Evolutionary conservation across 2,329 filamentous ascomycete species (phyloP), one percentile per base, ranked within the genome.

Genomic region (Cordyceps cateniannulata): DNA sequence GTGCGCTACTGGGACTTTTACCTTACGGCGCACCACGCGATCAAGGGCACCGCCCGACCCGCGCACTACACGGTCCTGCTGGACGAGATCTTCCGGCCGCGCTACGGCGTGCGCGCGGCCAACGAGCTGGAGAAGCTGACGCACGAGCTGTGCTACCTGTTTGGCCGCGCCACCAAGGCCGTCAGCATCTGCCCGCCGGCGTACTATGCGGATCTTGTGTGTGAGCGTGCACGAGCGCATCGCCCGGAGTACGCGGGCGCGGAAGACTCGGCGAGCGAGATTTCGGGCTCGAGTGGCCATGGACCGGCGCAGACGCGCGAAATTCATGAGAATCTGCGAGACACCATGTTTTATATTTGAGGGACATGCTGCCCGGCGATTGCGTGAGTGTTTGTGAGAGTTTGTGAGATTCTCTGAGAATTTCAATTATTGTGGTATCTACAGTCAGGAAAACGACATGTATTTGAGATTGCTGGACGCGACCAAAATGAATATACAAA

Each of bases 181-280:
- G 91, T 96, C 52, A 91, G 88, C 68, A 85, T 96, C 66, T 95
- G 89, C 66, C 91, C 93, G 0, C 90, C 92, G 0, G 92, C 91
- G 0, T 96, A 96, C 77, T 96, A 96, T 69, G 92, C 93, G 0
- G 92, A 96, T 71, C 79, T 96, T 29, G 83, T 93, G 2, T 95
- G 90, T 70, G 89, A 91, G 64, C 82, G 92, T 3, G 88, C 89
- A 0, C 79, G 92, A 1, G 81, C 82, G 16, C 93, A 96, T 69
- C 79, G 93, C 1, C 82, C 83, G 25, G 79, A 83, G 27, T 76
- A 84, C 20, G 86, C 89, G 65, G 84, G 86, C 44, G 65, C 65
- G 2, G 72, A 71, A 7, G 75, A 77, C 44, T 35, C 32, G 32
- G 65, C 64, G 0, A 71, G 69, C 32, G 62, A 70, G n/a, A 48